Base-by-base conservation (phyloP, 2,329 filamentous ascomycete species). In the Amauroascus verrucosus region DNA sequence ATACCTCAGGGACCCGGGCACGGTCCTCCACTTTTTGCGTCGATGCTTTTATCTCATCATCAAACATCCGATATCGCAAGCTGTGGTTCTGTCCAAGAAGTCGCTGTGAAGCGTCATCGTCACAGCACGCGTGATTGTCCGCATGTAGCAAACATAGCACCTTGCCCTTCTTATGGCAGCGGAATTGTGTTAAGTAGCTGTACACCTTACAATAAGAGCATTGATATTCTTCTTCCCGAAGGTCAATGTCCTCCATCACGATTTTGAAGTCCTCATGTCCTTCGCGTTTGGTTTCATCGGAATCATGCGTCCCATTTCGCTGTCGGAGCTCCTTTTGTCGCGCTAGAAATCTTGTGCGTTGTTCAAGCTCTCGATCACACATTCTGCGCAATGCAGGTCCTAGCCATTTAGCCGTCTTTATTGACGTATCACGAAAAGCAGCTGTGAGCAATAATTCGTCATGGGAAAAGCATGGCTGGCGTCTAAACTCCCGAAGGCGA, bases 391-490 rank as follows among this genome's bases (percentile, higher is more conserved):
- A 72, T 1, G 93, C 93, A 0, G 91, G 91, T 1, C 85, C 86
- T 14, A 98, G 77, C 93, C 93, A 98, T 70, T 93, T 95, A 0
- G 93, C 88, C 1, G 88, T 96, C 61, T 88, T 86, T 54, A 98
- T 97, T 0, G 81, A 83, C 1, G 83, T 79, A 60, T 89, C 84
- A 62, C 81, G 85, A 59, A 88, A 83, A 6, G 90, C 88, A 6
- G 93, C 93, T 1, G 91, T 96, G 73, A 94, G 84, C 2, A 98
- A 75, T 20, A 98, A 73, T 67, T 98, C 93, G 62, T 98, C 93
- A 60, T 98, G 93, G 0, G 91, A 97, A 67, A 98, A 98, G 67
- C 93, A 97, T 1, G 93, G 89, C 59, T 96, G 90, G 53, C 90
- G 82, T 53, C 91, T 80, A 67, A 96, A 98, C 48, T 84, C 79